phyloP scores from a whole-genome alignment of 1,284 basidiomycete genomes.

The Ganoderma sinense region DNA sequence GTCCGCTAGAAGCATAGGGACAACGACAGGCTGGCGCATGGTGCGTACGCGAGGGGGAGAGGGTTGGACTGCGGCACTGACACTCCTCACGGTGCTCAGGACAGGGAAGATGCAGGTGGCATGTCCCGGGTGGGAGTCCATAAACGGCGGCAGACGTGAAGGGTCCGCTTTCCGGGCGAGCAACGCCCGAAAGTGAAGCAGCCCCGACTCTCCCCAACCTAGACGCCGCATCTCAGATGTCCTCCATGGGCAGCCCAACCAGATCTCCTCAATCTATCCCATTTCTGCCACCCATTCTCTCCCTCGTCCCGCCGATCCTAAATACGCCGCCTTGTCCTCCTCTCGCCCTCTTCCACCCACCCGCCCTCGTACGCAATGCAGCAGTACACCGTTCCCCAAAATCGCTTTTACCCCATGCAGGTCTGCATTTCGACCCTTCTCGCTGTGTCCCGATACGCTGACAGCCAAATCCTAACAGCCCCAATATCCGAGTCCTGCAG shows the following conservation, averaged over 20 bases:
- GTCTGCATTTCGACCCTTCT: not conserved
- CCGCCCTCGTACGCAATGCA: not conserved
- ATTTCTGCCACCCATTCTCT: not conserved
- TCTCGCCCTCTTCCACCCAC: conserved; percentile 3
- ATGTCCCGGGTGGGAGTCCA: not conserved
- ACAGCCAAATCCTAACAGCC: not conserved
- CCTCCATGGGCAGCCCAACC: conserved; percentile 1
- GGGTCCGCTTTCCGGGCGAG: conserved; percentile 3
- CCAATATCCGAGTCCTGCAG: not conserved
- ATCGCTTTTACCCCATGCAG: not conserved
- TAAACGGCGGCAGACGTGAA: not conserved
- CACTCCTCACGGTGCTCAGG: not conserved
- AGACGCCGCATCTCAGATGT: conserved; percentile 35
- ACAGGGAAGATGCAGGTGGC: conserved; percentile 15
- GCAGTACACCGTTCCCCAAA: not conserved
- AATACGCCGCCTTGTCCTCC: not conserved
- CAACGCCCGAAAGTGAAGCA: conserved; percentile 24
- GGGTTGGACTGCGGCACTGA: not conserved
- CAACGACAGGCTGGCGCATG: not conserved
- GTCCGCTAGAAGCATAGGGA: not conserved
- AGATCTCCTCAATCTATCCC: conserved; percentile 23
- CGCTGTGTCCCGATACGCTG: not conserved
- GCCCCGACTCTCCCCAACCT: conserved; percentile 17
- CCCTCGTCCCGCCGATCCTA: conserved; percentile 6
- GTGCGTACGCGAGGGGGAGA: not conserved